Base-by-base conservation (phyloP, 2,329 filamentous ascomycete species). In the Chaetoscypha palmicola region DNA sequence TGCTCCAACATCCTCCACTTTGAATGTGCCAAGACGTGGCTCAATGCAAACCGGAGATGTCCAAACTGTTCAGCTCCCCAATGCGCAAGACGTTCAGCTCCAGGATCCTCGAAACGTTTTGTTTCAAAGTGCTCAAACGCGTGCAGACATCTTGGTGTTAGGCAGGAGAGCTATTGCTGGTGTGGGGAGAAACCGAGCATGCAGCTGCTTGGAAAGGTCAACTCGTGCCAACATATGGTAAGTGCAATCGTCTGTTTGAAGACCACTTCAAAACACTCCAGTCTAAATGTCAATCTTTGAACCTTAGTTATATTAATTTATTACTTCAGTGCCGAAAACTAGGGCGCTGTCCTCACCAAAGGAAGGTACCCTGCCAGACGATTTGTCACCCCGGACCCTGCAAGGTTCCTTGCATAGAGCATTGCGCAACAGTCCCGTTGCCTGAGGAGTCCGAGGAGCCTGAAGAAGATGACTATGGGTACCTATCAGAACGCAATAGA, bases 381-480 rank as follows among this genome's bases (percentile, higher is more conserved):
- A 8, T 8, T 3, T 56, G 54, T n/a, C 54, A 56, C 33, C 52
- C 52, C 1, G 54, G 54, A 12, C 46, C 45, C 14, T 56, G 54
- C 22, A 35, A 37, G 11, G 23, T 37, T 16, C 23, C 14, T 1
- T 56, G 53, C 23, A n/a, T 31, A 4, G 3, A 31, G 11, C 4
- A 24, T 19, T 46, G 45, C 28, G 22, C 16, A 14, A 10, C 8
- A 17, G 32, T 34, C 7, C 11, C 14, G 5, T n/a, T 8, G n/a
- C 31, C 24, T 11, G 11, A 11, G 16, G 28, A 11, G 12, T 31
- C 28, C 9, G 9, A 31, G 16, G 12, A 3, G 9, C 16, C 28
- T 31, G 12, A 31, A 4, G 3, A 11, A 31, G 16, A 31, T 11
- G 12, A 3, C 12, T 12, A 31, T 14, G 3, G 4, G 28, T 9